Percentiles rank a stretch among this genome's conserved stretches.
Evolutionary conservation across 805 yeast species (phyloP).

Genomic region (Isabelozyma gotoi): DNA sequence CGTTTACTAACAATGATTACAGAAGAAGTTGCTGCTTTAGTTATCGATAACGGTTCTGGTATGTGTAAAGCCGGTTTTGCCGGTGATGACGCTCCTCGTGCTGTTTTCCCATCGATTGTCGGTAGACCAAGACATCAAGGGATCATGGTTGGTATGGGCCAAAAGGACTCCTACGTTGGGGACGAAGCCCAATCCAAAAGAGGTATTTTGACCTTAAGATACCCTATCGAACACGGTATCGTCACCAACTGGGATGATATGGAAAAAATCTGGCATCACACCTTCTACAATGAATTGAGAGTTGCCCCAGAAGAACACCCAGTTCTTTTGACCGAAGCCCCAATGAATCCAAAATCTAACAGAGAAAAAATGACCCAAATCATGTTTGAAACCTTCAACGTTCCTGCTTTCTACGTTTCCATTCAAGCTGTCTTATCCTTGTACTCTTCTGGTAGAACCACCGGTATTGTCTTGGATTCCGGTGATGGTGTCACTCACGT

Average conservation of each 20-base stretch:
- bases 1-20: constrained; percentile 19
- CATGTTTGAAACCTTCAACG: constrained; percentile 98
- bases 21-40: constrained; percentile 60
- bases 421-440: constrained; percentile 98
- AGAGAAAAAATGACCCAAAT: constrained; percentile 99
- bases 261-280: constrained; percentile 99
- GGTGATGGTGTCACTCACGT: constrained; percentile 99
- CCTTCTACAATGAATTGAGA: constrained; percentile 99
- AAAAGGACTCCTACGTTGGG: constrained; percentile 99
- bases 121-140: constrained; percentile 99
- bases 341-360: constrained; percentile 99
- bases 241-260: constrained; percentile 99
- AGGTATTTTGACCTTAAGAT: constrained; percentile 98
- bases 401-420: constrained; percentile 98
- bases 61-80: constrained; percentile 99
- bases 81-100: constrained; percentile 99
- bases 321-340: constrained; percentile 98
- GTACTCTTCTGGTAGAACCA: constrained; percentile 99
- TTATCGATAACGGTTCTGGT: constrained; percentile 99
- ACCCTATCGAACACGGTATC: constrained; percentile 99
- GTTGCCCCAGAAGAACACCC: constrained; percentile 99
- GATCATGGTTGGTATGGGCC: constrained; percentile 99
- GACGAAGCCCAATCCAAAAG: constrained; percentile 99
- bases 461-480: constrained; percentile 98
- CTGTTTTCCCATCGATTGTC: constrained; percentile 99